phyloP scores from a whole-genome alignment of 768 basidiomycete genomes.

The Xanthoconium stramineum region DNA sequence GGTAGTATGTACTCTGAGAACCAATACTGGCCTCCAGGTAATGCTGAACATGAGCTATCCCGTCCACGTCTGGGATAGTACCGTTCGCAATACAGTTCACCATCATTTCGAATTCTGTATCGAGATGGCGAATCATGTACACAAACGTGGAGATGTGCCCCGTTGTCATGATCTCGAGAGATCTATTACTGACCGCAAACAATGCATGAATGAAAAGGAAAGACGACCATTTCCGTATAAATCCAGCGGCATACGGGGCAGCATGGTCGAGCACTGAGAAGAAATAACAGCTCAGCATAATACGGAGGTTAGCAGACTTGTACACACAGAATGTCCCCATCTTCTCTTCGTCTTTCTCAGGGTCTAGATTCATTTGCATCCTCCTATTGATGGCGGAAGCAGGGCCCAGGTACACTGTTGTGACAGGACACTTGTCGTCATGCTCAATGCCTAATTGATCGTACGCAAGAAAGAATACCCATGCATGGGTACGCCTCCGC shows the following conservation, averaged over 20 bases:
- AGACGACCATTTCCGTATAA: conserved; percentile 5
- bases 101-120: conserved; percentile 6
- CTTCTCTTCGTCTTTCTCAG: conserved; percentile 5
- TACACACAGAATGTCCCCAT: conserved; percentile 7
- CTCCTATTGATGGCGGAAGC: not conserved
- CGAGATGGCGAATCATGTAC: conserved; percentile 8
- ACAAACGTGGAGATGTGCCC: conserved; percentile 9
- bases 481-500: conserved; percentile 1
- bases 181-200: not conserved
- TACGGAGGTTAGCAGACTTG: not conserved
- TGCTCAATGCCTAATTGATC: not conserved
- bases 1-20: not conserved
- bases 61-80: conserved; percentile 3
- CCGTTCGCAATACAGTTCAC: conserved; percentile 12
- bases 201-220: conserved; percentile 5
- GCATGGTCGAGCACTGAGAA: conserved; percentile 1
- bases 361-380: not conserved
- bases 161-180: not conserved
- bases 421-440: not conserved
- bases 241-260: not conserved
- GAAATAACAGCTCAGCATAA: not conserved
- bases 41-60: not conserved
- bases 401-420: not conserved
- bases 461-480: not conserved
- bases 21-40: not conserved